Percentiles rank a stretch among this genome's conserved stretches.
Conservation (phyloP, 495 filamentous ascomycete species). For the Astrocystis sublimbata region DNA sequence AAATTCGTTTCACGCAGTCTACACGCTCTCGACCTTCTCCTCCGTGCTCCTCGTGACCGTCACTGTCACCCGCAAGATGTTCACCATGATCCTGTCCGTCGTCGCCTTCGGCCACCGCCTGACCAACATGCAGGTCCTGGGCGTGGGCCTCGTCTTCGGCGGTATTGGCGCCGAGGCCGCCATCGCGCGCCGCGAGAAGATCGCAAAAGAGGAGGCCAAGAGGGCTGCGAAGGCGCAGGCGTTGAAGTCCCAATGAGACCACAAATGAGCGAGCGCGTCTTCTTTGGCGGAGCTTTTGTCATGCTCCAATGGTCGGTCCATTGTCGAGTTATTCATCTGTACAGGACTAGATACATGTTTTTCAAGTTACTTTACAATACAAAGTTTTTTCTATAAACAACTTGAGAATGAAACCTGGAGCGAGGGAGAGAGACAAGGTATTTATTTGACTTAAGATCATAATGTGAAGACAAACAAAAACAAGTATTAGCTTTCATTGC, state of each 20-base stretch:
- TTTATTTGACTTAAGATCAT: too few species aligned
- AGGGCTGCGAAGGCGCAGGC: constrained; percentile 45
- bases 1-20: constrained; percentile 59
- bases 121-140: constrained; percentile 83
- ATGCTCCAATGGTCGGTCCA: too few species aligned
- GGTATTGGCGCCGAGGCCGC: constrained; percentile 89
- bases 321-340: too few species aligned
- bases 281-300: not conserved
- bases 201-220: constrained; percentile 73
- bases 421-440: too few species aligned
- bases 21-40: constrained; percentile 89
- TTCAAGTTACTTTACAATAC: too few species aligned
- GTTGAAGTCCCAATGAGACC: constrained; percentile 34
- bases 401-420: too few species aligned
- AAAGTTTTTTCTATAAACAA: too few species aligned
- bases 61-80: constrained; percentile 97
- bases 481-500: too few species aligned
- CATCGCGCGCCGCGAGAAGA: constrained; percentile 81
- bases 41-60: constrained; percentile 92
- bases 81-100: constrained; percentile 96
- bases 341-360: too few species aligned
- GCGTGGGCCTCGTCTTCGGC: constrained; percentile 89
- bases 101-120: constrained; percentile 91
- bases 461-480: too few species aligned
- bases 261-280: not conserved